Evolutionary conservation across 352 stramenopile species (phyloP).

Genomic region (Pythium aphanidermatum): DNA sequence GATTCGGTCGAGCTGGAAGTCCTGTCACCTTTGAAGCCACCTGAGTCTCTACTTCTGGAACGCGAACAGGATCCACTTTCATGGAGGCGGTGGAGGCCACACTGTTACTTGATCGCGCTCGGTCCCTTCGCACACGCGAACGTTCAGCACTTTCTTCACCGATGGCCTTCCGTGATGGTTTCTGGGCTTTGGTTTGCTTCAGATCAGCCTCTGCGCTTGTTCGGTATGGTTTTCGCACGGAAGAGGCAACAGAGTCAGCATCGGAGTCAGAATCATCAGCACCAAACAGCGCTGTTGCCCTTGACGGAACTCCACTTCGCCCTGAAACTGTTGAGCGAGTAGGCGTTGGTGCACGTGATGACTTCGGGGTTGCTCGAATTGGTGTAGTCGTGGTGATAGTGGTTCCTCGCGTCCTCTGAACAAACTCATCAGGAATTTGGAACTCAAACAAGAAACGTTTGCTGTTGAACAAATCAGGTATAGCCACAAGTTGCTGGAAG

Average conservation of each 20-base stretch:
- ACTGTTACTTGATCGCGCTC: slow-evolving; percentile 18
- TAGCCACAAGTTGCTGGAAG: slow-evolving; percentile 52
- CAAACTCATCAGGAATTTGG: slow-evolving; percentile 41
- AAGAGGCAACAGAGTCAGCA: slow-evolving; percentile 43
- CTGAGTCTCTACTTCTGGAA: no score
- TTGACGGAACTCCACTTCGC: slow-evolving; percentile 3
- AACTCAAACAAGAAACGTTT: slow-evolving; percentile 66
- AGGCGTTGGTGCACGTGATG: slow-evolving; percentile 1
- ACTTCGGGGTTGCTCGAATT: not conserved
- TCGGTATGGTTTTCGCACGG: slow-evolving; percentile 14
- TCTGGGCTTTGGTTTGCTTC: slow-evolving; percentile 14
- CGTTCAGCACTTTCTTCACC: not conserved
- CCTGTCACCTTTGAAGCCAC: slow-evolving; percentile 27
- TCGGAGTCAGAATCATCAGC: slow-evolving; percentile 51
- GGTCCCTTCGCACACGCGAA: slow-evolving; percentile 7
- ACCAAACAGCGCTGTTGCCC: slow-evolving; percentile 46
- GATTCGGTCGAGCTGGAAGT: slow-evolving; percentile 56
- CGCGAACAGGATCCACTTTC: no score
- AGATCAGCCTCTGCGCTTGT: slow-evolving; percentile 14
- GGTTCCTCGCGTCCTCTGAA: slow-evolving; percentile 16
- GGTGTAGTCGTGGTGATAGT: slow-evolving; percentile 13
- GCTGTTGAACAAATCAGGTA: slow-evolving; percentile 44
- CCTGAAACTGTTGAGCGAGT: not conserved
- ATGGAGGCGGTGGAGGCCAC: no score
- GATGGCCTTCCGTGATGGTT: slow-evolving; percentile 23